Base-by-base conservation (phyloP, 768 basidiomycete genomes). In the Tylopilus intermedius region DNA sequence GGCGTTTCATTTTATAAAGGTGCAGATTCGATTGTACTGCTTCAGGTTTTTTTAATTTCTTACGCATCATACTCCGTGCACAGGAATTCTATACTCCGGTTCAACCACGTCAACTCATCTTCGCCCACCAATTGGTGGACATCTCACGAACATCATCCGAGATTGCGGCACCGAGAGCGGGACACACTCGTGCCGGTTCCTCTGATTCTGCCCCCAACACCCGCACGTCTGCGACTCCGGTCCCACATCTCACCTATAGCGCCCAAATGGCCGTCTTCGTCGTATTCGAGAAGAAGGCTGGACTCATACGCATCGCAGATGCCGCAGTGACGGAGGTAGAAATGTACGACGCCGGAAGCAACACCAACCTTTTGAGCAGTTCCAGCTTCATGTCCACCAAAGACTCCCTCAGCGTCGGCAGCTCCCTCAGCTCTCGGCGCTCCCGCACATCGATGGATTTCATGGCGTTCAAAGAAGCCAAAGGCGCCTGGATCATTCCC, bases 31-130 rank as follows among this genome's bases (percentile, higher is more conserved):
- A 43, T 55, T 44, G 33, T 44, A 40, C 8, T 37, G 4, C 40
- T 13, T 10, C 30, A 30, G 9, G 30, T 30, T 8, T 37, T 29
- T 45, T 22, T 14, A 22, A 13, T 35, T 41, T n/a, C 32, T 63
- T 15, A 58, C 14, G 22, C 43, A 41, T 30, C 9, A 48, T 6
- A 18, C 33, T 40, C 18, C 21, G 22, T n/a, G 39, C 5, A 7
- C 59, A 92, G 90, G 90, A 92, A 67, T 91, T 90, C 58, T 93
- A 93, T 63, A 87, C 82, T 0, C 90, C 90, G 4, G 54, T 84
- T 21, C 79, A 77, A 55, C 80, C 88, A 21, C 80, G 82, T n/a
- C 76, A 70, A 49, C 68, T 91, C 27, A 72, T 74, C 0, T 93
- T 93, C 66, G 80, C 90, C 41, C 77, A 84, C 44, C 89, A 90